Conservation (phyloP, 2,329 filamentous ascomycete genomes). For the Hypoxylon sp. region DNA sequence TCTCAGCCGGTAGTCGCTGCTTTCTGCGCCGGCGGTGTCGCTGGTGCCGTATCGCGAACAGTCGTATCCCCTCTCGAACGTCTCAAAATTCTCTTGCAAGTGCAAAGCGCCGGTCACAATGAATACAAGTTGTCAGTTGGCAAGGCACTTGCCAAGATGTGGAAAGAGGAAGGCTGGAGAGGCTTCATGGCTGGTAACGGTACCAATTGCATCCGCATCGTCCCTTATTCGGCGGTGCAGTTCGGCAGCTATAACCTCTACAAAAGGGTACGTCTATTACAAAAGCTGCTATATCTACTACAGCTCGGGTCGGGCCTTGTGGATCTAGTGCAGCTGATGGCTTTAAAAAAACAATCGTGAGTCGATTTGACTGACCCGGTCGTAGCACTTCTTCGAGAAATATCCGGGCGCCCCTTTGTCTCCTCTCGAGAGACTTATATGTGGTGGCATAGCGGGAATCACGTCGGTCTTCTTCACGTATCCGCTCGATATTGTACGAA, state of each 20-base stretch:
- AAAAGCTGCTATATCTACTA: background rate
- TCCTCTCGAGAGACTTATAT: constrained; percentile 83
- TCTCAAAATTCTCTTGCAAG: constrained; percentile 97
- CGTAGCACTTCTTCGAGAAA: constrained; percentile 80
- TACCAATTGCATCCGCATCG: constrained; percentile 97
- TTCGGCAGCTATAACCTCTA: constrained; percentile 99
- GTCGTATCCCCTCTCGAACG: constrained; percentile 96
- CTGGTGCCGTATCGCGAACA: constrained; percentile 96
- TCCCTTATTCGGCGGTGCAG: constrained; percentile 97
- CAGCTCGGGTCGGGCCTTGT: background rate
- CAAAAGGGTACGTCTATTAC: constrained; percentile 78
- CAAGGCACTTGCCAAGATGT: constrained; percentile 94
- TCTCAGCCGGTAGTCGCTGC: constrained; percentile 90
- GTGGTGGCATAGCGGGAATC: constrained; percentile 91
- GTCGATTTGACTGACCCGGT: constrained; percentile 33
- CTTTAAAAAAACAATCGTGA: constrained; percentile 11
- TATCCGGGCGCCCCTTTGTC: constrained; percentile 80
- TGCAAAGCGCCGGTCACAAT: constrained; percentile 89
- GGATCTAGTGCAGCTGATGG: constrained; percentile 2
- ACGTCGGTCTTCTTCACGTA: constrained; percentile 97
- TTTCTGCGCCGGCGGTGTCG: constrained; percentile 93
- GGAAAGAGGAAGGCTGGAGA: constrained; percentile 95
- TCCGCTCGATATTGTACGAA: constrained; percentile 96
- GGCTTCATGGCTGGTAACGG: constrained; percentile 99
- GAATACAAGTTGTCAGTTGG: constrained; percentile 95